phyloP scores from a whole-genome alignment of 768 basidiomycete species.

The Lentinula lateritia region DNA sequence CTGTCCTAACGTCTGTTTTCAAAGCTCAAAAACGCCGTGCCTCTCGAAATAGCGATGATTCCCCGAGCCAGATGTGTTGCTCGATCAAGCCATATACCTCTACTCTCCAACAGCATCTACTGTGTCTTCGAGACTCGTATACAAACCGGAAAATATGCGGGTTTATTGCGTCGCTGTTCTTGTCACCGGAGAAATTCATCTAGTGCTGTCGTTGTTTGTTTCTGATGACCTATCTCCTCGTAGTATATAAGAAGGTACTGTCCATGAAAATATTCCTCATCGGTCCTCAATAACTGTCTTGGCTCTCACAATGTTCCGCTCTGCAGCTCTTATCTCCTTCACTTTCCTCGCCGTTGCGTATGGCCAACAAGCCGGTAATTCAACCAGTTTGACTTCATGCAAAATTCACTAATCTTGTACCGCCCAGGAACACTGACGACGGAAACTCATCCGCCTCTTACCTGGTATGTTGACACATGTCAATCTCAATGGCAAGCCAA shows the following conservation, averaged over 20 bases:
- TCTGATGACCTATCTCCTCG: too few species aligned
- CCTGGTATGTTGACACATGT: slow-evolving; percentile 21
- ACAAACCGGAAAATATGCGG: neutral
- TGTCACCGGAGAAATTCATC: neutral
- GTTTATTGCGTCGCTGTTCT: neutral
- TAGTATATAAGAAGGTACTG: neutral
- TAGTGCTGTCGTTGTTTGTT: neutral
- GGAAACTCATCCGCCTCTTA: slow-evolving; percentile 44
- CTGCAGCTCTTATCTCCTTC: slow-evolving; percentile 33
- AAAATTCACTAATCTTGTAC: neutral
- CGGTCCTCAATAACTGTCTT: neutral
- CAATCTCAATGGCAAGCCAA: neutral
- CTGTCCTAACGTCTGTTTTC: neutral
- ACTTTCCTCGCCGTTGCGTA: slow-evolving; percentile 36
- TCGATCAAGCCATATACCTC: neutral
- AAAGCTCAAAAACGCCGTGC: neutral
- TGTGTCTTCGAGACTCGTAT: neutral
- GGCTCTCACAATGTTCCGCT: slow-evolving; percentile 27
- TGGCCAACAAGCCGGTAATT: slow-evolving; percentile 43
- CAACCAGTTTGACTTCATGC: slow-evolving; percentile 17
- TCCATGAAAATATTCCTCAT: neutral
- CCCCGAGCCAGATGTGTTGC: neutral
- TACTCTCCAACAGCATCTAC: too few species aligned
- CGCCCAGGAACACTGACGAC: slow-evolving; percentile 16
- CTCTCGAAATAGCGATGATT: neutral